Conservation (phyloP, 495 filamentous ascomycete species). For the Rhizodiscina lignyota region DNA sequence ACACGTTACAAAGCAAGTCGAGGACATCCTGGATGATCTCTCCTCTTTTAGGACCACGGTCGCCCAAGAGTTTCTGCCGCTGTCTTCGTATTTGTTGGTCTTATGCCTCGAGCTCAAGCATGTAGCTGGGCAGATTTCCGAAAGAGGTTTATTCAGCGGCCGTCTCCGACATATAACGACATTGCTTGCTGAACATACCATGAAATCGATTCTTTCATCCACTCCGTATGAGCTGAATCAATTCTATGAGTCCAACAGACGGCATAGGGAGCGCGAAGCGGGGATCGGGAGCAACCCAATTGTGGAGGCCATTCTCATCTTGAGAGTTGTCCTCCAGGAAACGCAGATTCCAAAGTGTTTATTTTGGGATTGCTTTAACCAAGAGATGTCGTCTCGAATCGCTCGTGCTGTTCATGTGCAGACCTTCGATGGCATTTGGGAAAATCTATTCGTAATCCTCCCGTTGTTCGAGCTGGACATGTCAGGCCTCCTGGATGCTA, state of each 20-base stretch:
- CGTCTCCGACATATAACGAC: background rate
- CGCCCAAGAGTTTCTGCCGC: background rate
- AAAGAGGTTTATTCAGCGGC: background rate
- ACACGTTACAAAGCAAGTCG: too few relatives aligned
- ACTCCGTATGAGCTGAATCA: too few relatives aligned
- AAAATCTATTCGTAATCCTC: conserved; percentile 51
- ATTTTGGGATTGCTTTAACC: conserved; percentile 44
- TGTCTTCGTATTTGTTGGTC: background rate
- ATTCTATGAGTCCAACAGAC: conserved; percentile 49
- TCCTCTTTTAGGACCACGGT: conserved; percentile 4
- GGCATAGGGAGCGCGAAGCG: conserved; percentile 34
- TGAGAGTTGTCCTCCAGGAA: conserved; percentile 39
- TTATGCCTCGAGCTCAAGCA: background rate
- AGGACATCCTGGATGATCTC: too few relatives aligned
- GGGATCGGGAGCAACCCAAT: conserved; percentile 44
- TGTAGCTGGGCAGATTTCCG: background rate
- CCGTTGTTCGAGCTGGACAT: conserved; percentile 64
- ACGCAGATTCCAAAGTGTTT: conserved; percentile 24
- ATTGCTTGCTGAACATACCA: background rate
- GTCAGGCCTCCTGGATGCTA: conserved; percentile 40
- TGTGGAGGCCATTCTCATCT: conserved; percentile 49
- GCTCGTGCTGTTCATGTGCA: conserved; percentile 28
- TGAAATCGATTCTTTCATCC: conserved; percentile 25
- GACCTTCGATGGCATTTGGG: conserved; percentile 55
- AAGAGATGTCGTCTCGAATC: conserved; percentile 22